Conservation (phyloP, 108 stramenopile species). For the Mayamaea pseudoterrestris region DNA sequence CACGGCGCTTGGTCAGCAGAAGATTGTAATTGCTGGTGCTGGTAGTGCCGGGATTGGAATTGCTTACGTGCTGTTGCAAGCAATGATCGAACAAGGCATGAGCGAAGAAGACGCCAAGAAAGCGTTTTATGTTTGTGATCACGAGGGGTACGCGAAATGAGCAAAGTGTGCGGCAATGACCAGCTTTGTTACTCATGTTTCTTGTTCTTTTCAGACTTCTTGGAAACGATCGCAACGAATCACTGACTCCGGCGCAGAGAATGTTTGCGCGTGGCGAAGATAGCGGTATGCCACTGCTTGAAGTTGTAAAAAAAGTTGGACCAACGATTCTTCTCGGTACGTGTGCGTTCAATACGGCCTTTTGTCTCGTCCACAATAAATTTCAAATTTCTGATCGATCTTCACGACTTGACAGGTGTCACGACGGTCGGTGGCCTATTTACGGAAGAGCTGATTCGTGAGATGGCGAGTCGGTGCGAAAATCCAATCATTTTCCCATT, state of each 20-base stretch:
- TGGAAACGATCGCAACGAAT: conserved; percentile 40
- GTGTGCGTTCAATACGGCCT: no score
- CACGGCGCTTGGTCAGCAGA: conserved; percentile 66
- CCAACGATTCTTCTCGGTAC: conserved; percentile 90
- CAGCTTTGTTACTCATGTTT: background rate
- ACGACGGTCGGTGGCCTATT: conserved; percentile 82
- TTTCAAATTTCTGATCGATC: no score
- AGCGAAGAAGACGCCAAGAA: conserved; percentile 59
- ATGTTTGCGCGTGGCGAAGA: conserved; percentile 58
- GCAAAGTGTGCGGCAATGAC: background rate
- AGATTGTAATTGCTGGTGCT: conserved; percentile 85
- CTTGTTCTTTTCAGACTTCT: conserved; percentile 23
- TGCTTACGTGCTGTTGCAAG: conserved; percentile 68
- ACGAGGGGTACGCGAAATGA: conserved; percentile 42
- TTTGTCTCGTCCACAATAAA: no score
- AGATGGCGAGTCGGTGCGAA: conserved; percentile 67
- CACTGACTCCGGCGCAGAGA: conserved; percentile 50
- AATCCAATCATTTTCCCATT: conserved; percentile 93
- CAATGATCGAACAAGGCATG: conserved; percentile 79
- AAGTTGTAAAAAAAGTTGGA: conserved; percentile 68
- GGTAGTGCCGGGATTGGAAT: conserved; percentile 92
- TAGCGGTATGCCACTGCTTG: conserved; percentile 45
- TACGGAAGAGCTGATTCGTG: conserved; percentile 38
- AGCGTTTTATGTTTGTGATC: conserved; percentile 78
- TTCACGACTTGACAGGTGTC: conserved; percentile 86